phyloP scores from a whole-genome alignment of 805 yeast species.

The Candida boidinii region DNA sequence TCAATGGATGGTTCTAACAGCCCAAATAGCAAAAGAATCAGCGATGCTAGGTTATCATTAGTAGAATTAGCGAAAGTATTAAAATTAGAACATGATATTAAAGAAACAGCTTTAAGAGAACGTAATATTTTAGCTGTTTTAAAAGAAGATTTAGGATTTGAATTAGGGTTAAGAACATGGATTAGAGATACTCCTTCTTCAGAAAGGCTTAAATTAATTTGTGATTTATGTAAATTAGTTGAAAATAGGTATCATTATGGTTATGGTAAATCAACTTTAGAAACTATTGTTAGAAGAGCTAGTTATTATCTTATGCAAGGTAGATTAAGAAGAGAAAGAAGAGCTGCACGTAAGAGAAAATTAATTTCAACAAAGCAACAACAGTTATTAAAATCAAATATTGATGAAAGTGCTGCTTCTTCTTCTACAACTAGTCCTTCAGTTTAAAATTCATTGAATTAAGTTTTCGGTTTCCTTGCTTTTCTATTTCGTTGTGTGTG shows the following conservation, averaged over 20 bases:
- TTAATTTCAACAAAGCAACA: not conserved
- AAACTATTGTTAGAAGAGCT: slow-evolving; percentile 72
- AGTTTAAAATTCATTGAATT: no score
- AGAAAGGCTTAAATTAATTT: slow-evolving; percentile 41
- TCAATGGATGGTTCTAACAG: not conserved
- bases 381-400: no score
- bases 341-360: slow-evolving; percentile 33
- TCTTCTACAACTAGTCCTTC: no score
- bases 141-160: slow-evolving; percentile 53
- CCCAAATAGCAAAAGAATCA: slow-evolving; percentile 14
- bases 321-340: slow-evolving; percentile 58
- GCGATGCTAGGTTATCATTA: slow-evolving; percentile 50
- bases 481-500: no score
- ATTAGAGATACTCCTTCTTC: slow-evolving; percentile 61
- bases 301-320: slow-evolving; percentile 77
- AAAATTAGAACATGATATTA: slow-evolving; percentile 35
- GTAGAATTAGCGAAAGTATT: slow-evolving; percentile 46
- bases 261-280: slow-evolving; percentile 47
- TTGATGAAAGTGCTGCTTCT: no score
- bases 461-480: no score
- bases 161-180: slow-evolving; percentile 77
- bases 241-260: slow-evolving; percentile 39
- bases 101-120: slow-evolving; percentile 51
- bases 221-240: slow-evolving; percentile 39
- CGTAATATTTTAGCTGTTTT: slow-evolving; percentile 42